phyloP scores from a whole-genome alignment of 306 rosid species.

The Glycine tomentella region DNA sequence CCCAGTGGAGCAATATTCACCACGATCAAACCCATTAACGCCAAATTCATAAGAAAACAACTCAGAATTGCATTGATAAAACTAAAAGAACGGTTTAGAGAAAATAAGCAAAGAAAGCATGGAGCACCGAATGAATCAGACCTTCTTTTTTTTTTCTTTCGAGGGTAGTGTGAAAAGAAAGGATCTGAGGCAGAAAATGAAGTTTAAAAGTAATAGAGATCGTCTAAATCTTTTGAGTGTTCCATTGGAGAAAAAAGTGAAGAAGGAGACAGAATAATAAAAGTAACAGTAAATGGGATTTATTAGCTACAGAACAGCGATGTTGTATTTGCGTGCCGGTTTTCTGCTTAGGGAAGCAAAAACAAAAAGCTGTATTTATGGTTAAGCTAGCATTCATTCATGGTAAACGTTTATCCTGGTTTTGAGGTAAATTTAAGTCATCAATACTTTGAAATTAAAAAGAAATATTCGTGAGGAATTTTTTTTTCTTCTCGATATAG shows the following conservation, averaged over 20 bases:
- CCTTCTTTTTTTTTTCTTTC: constrained; percentile 25
- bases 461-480: too few species aligned
- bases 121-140: constrained; percentile 31
- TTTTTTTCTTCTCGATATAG: too few species aligned
- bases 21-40: constrained; percentile 15
- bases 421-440: neutral
- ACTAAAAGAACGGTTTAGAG: constrained; percentile 4
- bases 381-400: neutral
- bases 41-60: neutral
- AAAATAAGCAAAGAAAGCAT: neutral
- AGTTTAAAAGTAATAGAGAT: constrained; percentile 11
- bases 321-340: neutral
- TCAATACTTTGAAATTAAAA: neutral
- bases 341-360: constrained; percentile 37
- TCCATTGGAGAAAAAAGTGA: neutral
- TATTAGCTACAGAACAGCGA: constrained; percentile 33
- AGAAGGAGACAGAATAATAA: constrained; percentile 23
- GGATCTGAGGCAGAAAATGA: constrained; percentile 45
- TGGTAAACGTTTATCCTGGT: neutral
- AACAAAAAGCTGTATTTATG: constrained; percentile 10
- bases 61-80: constrained; percentile 22
- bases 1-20: neutral
- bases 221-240: neutral
- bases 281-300: constrained; percentile 20
- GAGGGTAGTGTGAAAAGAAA: neutral